Evolutionary conservation across 805 yeast species (phyloP).

Genomic region (Teunomyces kruisii): DNA sequence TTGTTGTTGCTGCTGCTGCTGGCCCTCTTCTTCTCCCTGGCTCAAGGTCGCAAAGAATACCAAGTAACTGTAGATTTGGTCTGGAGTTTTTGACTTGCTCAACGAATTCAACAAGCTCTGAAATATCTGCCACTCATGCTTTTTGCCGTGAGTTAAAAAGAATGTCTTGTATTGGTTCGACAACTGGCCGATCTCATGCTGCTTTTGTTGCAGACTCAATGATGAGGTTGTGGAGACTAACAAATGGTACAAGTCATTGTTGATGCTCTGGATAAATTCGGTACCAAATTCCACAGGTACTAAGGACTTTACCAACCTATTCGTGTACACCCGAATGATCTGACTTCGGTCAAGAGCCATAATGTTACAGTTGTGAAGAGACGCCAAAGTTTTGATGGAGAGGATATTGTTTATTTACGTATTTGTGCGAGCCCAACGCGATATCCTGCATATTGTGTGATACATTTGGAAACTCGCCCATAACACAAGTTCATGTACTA

Average conservation of each 20-base stretch:
- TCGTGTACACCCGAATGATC: constrained; percentile 30
- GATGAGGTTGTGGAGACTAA: neutral
- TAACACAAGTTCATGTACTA: too few relatives aligned
- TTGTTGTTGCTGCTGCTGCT: constrained; percentile 1
- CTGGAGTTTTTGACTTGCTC: constrained; percentile 23
- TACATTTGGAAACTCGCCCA: too few relatives aligned
- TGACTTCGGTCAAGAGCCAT: constrained; percentile 30
- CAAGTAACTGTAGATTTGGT: constrained; percentile 36
- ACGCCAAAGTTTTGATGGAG: neutral
- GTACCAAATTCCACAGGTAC: constrained; percentile 39
- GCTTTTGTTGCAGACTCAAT: constrained; percentile 7
- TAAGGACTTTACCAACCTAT: constrained; percentile 34
- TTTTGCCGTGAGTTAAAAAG: constrained; percentile 26
- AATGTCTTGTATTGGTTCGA: constrained; percentile 20
- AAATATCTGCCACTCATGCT: constrained; percentile 34
- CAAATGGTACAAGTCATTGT: constrained; percentile 23
- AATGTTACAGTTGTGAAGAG: neutral
- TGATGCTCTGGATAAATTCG: constrained; percentile 30
- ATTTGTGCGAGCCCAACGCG: constrained; percentile 1
- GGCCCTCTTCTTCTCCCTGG: constrained; percentile 1
- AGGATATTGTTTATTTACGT: neutral
- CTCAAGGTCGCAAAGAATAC: constrained; percentile 26
- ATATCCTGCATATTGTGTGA: neutral
- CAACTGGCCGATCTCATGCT: constrained; percentile 17
- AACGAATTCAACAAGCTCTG: constrained; percentile 30